A percentile compares a stretch with the other conserved stretches of the same genome.
Evolutionary conservation across 306 rosid species (phyloP).

Genomic region (Malus asiatica): DNA sequence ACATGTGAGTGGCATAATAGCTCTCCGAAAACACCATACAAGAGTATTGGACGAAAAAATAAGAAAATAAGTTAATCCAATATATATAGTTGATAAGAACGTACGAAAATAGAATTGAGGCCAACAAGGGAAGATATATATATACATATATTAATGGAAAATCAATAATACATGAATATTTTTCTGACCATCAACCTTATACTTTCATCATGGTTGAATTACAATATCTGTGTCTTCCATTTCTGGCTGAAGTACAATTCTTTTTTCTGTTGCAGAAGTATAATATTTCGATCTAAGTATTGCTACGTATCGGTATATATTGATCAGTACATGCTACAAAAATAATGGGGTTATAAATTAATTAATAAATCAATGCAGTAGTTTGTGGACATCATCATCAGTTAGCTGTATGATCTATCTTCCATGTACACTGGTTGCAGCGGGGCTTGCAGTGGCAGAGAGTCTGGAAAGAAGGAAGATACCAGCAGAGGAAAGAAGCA

Average conservation of each 20-base stretch:
- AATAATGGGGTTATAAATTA: background rate
- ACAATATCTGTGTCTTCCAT: background rate
- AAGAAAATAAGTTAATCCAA: too few relatives aligned
- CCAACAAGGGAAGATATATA: background rate
- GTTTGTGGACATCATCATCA: background rate
- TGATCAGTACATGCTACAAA: background rate
- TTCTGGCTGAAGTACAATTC: background rate
- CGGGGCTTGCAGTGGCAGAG: background rate
- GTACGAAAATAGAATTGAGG: background rate
- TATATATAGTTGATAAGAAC: too few relatives aligned
- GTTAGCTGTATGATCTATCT: background rate
- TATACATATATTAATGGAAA: background rate
- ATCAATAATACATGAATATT: background rate
- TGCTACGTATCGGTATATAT: background rate
- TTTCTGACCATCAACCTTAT: background rate
- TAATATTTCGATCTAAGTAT: background rate
- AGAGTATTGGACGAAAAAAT: too few relatives aligned
- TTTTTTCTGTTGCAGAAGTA: background rate
- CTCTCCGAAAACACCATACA: too few relatives aligned
- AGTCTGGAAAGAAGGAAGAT: constrained; percentile 40
- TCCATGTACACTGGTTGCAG: background rate
- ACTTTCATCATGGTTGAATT: background rate
- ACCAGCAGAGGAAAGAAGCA: constrained; percentile 40
- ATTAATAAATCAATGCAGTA: background rate
- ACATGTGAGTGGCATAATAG: too few relatives aligned